phyloP scores from a whole-genome alignment of 805 yeast species.

The Wickerhamiella slavikovae region DNA sequence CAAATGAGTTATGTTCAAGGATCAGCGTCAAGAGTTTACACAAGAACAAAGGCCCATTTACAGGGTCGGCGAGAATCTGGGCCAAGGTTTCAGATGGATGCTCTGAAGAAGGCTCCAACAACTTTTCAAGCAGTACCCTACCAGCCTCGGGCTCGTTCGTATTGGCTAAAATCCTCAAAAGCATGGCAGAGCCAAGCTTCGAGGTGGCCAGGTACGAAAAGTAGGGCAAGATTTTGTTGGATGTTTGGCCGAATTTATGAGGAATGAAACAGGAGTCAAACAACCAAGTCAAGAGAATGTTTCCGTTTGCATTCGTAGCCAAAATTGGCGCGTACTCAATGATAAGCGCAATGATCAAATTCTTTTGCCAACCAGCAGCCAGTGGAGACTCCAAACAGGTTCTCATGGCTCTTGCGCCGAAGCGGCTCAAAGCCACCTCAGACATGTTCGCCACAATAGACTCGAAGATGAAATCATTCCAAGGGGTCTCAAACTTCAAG shows the following conservation, averaged over 20 bases:
- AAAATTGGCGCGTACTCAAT: constrained; percentile 59
- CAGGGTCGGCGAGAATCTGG: constrained; percentile 40
- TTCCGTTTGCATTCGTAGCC: constrained; percentile 71
- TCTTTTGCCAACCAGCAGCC: constrained; percentile 43
- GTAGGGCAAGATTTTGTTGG: constrained; percentile 39
- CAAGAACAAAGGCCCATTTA: constrained; percentile 57
- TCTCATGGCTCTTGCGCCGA: constrained; percentile 87
- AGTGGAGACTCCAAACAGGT: constrained; percentile 74
- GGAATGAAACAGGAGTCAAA: constrained; percentile 48
- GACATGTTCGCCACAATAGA: constrained; percentile 57
- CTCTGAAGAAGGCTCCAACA: constrained; percentile 27
- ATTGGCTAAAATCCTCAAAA: constrained; percentile 53
- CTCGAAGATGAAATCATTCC: constrained; percentile 77
- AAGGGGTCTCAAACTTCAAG: constrained; percentile 71
- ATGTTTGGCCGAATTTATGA: constrained; percentile 43
- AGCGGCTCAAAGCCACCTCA: constrained; percentile 69
- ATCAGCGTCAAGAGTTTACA: constrained; percentile 65
- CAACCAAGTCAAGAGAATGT: constrained; percentile 80
- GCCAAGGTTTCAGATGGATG: constrained; percentile 28
- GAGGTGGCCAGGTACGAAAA: constrained; percentile 50
- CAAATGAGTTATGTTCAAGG: constrained; percentile 28
- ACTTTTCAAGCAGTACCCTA: constrained; percentile 35
- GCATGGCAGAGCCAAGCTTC: constrained; percentile 65
- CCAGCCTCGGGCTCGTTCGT: constrained; percentile 45
- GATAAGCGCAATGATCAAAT: constrained; percentile 57